These are phyloP conservation scores for Plasmodium coatneyi DNA, from an alignment of 169 alveolate genomes.

Conservation along the genomic window DNA sequence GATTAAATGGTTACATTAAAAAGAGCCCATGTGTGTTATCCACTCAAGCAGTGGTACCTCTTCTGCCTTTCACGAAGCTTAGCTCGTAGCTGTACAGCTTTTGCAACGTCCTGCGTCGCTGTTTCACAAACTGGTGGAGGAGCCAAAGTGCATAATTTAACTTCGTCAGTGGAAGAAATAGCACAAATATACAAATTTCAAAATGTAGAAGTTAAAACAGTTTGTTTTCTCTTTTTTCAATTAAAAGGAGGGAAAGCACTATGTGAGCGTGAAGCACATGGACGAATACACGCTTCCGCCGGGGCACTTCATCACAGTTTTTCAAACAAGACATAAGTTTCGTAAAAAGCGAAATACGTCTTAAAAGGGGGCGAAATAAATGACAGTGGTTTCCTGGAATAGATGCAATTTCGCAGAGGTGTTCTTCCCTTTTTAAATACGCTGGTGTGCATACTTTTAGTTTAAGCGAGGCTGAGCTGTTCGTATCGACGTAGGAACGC, in stretches of 20 bases:
- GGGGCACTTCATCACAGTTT: background rate
- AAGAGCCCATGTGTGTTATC: background rate
- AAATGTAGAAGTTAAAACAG: background rate
- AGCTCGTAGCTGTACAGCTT: background rate
- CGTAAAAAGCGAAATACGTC: background rate
- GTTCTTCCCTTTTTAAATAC: background rate
- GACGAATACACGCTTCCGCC: background rate
- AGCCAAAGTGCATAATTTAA: background rate
- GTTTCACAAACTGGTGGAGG: background rate
- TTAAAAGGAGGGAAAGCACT: background rate
- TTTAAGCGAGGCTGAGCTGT: background rate
- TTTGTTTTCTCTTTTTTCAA: background rate
- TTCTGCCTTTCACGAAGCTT: background rate
- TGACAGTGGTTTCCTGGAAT: background rate
- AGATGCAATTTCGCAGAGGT: background rate
- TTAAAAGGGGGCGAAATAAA: background rate
- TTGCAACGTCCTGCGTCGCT: background rate
- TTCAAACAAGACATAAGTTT: background rate
- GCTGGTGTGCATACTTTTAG: background rate
- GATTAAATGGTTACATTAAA: no score
- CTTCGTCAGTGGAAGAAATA: background rate
- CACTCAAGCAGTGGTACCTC: background rate
- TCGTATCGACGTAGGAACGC: background rate
- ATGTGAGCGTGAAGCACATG: background rate
- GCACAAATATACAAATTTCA: background rate